Evolutionary conservation across 2,329 filamentous ascomycete species (phyloP).

Genomic region (Dothidotthia symphoricarpi): DNA sequence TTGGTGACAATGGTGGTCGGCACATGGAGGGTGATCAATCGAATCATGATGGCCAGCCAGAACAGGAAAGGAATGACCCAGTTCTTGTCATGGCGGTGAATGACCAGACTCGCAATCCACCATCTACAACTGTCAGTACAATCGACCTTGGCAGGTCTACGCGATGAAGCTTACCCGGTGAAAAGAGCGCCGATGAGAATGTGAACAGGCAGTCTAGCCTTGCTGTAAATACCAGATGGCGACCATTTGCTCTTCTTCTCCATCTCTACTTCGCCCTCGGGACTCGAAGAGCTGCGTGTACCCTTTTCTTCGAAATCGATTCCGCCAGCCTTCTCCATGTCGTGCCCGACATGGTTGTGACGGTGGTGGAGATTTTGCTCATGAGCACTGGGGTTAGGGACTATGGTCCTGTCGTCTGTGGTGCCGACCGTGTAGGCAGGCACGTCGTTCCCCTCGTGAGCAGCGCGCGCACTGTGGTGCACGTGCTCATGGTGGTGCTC

Average conservation of each 20-base stretch:
- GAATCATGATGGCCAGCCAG: conserved; percentile 71
- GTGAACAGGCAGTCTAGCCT: conserved; percentile 45
- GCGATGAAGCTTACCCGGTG: conserved; percentile 48
- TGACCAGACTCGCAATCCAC: conserved; percentile 74
- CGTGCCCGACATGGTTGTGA: conserved; percentile 19
- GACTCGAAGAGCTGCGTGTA: conserved; percentile 28
- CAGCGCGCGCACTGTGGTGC: conserved; percentile 38
- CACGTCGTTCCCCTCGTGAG: conserved; percentile 11
- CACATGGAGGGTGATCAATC: conserved; percentile 71
- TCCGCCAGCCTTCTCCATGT: conserved; percentile 37
- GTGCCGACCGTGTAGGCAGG: conserved; percentile 37
- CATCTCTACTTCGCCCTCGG: conserved; percentile 12
- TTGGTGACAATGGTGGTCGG: conserved; percentile 65
- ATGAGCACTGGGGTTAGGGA: conserved; percentile 37
- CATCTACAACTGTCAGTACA: conserved; percentile 49
- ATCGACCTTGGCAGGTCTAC: conserved; percentile 3
- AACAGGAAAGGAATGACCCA: conserved; percentile 85
- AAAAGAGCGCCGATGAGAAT: conserved; percentile 50
- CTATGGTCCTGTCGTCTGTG: conserved; percentile 34
- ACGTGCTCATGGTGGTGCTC: conserved; percentile 43
- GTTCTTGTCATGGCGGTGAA: conserved; percentile 70
- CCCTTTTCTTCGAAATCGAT: conserved; percentile 46
- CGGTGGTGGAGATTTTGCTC: conserved; percentile 45
- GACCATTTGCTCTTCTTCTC: conserved; percentile 24
- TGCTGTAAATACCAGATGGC: conserved; percentile 27